Percentiles rank a stretch among this genome's conserved stretches.
phyloP scores from a whole-genome alignment of 2,329 filamentous ascomycete species.

The Rutstroemia sydowiana region DNA sequence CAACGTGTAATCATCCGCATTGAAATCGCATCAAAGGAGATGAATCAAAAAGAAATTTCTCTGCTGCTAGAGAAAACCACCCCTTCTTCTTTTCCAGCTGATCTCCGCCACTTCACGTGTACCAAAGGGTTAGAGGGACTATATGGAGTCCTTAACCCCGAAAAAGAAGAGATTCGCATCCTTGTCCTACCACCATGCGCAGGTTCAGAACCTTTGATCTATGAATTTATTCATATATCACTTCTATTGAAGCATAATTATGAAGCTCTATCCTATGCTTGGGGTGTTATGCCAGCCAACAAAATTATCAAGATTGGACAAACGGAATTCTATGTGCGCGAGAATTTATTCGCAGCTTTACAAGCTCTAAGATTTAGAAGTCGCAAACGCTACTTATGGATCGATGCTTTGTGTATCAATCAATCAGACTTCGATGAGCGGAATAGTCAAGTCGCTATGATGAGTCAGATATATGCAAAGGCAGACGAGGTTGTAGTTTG shows the following conservation, averaged over 20 bases:
- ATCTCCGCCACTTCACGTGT: neutral
- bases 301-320: slow-evolving; percentile 2
- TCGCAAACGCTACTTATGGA: slow-evolving; percentile 5
- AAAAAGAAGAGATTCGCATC: slow-evolving; percentile 1
- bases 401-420: slow-evolving; percentile 9
- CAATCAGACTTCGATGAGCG: slow-evolving; percentile 7
- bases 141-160: neutral
- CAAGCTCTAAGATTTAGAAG: neutral
- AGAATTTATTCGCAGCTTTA: slow-evolving; percentile 4
- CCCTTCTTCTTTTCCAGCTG: neutral
- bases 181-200: slow-evolving; percentile 3
- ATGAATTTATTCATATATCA: slow-evolving; percentile 9
- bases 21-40: too few species aligned
- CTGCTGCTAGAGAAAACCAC: neutral
- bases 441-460: slow-evolving; percentile 6
- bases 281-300: slow-evolving; percentile 4
- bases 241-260: slow-evolving; percentile 7
- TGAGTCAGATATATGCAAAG: slow-evolving; percentile 5
- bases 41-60: too few species aligned
- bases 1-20: too few species aligned
- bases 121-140: neutral
- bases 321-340: neutral
- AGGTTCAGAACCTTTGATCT: neutral
- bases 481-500: slow-evolving; percentile 4
- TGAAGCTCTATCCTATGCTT: slow-evolving; percentile 12